phyloP scores from a whole-genome alignment of 208 protist species.

The Leishmania guyanensis region DNA sequence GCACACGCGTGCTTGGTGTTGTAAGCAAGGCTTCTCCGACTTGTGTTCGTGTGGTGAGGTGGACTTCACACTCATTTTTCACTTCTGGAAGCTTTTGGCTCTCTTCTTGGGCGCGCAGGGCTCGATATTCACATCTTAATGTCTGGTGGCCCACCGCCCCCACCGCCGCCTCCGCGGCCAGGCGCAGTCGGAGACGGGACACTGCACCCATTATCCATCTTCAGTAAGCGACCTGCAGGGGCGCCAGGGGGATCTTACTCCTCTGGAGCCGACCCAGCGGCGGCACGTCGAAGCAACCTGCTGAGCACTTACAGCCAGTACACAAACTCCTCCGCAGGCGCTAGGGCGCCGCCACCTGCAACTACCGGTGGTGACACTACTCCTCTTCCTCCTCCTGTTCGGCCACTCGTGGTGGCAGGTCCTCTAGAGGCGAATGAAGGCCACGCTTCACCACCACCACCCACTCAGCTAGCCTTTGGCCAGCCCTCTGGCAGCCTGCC shows the following conservation, averaged over 20 bases:
- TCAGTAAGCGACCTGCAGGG: constrained; percentile 9
- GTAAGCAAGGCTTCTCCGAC: background rate
- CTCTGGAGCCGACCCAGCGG: background rate
- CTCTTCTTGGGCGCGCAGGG: background rate
- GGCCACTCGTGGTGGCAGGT: background rate
- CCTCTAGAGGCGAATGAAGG: background rate
- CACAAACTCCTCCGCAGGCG: background rate
- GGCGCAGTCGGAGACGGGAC: background rate
- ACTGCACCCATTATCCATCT: constrained; percentile 7
- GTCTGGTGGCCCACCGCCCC: constrained; percentile 14
- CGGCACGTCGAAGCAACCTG: constrained; percentile 16
- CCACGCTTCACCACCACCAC: constrained; percentile 8
- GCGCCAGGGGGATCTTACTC: background rate
- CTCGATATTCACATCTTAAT: background rate
- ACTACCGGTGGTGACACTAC: background rate
- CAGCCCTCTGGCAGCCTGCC: background rate
- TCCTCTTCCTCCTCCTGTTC: background rate
- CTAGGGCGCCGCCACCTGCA: constrained; percentile 2
- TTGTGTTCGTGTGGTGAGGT: background rate
- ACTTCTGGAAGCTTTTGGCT: background rate
- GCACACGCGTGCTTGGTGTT: background rate
- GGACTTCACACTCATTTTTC: background rate
- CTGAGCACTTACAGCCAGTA: constrained; percentile 29
- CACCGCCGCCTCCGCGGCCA: constrained; percentile 19
- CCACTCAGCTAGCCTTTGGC: background rate